Evolutionary conservation across 163 green algal species (phyloP).

Genomic region (Volvox carteri): DNA sequence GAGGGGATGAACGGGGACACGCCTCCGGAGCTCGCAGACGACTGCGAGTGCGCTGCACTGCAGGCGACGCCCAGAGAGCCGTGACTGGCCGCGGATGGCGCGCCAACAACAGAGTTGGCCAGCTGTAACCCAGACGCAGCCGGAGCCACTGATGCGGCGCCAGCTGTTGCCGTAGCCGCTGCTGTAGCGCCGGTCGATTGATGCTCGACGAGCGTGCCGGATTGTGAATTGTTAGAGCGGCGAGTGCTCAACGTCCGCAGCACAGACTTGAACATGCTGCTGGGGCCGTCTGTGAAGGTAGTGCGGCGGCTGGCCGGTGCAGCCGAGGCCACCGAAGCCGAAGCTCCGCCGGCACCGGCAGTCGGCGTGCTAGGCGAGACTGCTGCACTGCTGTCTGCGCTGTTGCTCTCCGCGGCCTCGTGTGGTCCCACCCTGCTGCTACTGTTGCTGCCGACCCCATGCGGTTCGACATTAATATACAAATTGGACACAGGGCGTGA

Average conservation of each 20-base stretch:
- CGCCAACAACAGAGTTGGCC: constrained; percentile 10
- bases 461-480: constrained; percentile 43
- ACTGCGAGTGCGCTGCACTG: neutral
- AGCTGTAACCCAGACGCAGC: neutral
- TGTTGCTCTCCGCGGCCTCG: neutral
- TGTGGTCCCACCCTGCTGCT: neutral
- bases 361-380: constrained; percentile 40
- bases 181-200: neutral
- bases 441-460: neutral
- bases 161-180: neutral
- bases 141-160: neutral
- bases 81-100: neutral
- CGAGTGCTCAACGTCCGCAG: constrained; percentile 51
- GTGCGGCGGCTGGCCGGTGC: constrained; percentile 4
- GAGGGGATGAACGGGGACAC: constrained; percentile 40
- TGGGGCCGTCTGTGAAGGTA: constrained; percentile 26
- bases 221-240: constrained; percentile 4
- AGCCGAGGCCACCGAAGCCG: neutral
- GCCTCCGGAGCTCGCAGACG: neutral
- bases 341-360: neutral
- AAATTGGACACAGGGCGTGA: constrained; percentile 52
- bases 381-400: constrained; percentile 32
- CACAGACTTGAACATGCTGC: constrained; percentile 51
- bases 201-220: constrained; percentile 13
- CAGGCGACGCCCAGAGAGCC: neutral